Evolutionary conservation across 768 basidiomycete genomes (phyloP).

Genomic region (Kwoniella newhampshirensis): DNA sequence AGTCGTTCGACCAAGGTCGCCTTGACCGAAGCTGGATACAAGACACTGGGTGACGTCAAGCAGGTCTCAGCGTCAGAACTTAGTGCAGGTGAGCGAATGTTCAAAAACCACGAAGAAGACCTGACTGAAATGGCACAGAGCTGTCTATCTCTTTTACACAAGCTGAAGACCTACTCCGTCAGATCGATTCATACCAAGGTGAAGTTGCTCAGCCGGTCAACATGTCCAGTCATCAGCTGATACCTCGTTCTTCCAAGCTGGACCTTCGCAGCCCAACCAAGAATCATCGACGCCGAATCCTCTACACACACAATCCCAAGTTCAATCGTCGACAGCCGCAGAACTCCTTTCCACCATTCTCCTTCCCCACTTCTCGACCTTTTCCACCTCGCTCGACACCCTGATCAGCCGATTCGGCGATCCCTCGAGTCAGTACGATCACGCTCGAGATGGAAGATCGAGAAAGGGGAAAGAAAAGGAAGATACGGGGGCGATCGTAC

Average conservation of each 20-base stretch:
- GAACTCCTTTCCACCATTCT: slow-evolving; percentile 18
- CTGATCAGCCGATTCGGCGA: slow-evolving; percentile 24
- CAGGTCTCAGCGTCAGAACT: slow-evolving; percentile 29
- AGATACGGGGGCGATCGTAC: slow-evolving; percentile 26
- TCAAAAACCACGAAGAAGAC: neutral
- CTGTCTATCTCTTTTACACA: slow-evolving; percentile 26
- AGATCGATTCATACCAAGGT: slow-evolving; percentile 29
- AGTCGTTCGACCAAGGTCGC: slow-evolving; percentile 30
- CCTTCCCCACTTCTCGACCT: slow-evolving; percentile 32
- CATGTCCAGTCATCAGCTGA: neutral
- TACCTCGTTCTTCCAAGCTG: neutral
- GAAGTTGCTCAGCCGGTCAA: slow-evolving; percentile 5
- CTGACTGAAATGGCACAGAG: slow-evolving; percentile 23
- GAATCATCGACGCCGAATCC: neutral
- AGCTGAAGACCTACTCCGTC: slow-evolving; percentile 40
- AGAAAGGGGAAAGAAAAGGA: slow-evolving; percentile 18
- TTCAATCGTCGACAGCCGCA: slow-evolving; percentile 28
- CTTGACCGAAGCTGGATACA: slow-evolving; percentile 42
- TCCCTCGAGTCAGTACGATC: neutral
- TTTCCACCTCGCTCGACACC: slow-evolving; percentile 33
- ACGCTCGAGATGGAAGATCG: too few species aligned
- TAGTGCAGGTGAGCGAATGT: slow-evolving; percentile 29
- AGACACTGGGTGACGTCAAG: slow-evolving; percentile 25
- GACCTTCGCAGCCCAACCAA: slow-evolving; percentile 1
- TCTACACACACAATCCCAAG: slow-evolving; percentile 12